phyloP scores from a whole-genome alignment of 1,139 yeast species.

The Pneumocystis sp. region DNA sequence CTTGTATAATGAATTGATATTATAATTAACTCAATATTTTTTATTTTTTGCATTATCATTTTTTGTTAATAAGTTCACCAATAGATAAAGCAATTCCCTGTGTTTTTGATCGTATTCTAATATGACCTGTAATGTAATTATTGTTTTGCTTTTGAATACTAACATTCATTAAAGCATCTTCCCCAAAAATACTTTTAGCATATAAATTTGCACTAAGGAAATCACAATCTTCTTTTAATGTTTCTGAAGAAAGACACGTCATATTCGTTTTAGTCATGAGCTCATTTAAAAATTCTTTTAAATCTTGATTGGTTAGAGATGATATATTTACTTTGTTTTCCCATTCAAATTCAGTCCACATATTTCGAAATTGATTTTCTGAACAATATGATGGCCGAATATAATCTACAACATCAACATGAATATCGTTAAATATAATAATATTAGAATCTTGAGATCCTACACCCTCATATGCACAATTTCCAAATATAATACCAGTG shows the following conservation, averaged over 20 bases:
- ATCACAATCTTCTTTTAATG: conserved; percentile 45
- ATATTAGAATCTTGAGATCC: conserved; percentile 82
- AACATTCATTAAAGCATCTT: conserved; percentile 90
- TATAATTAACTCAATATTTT: background rate
- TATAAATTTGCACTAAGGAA: conserved; percentile 89
- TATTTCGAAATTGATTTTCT: conserved; percentile 80
- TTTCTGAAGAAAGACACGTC: conserved; percentile 88
- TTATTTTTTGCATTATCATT: background rate
- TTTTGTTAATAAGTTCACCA: conserved; percentile 40
- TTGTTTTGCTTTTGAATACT: conserved; percentile 66
- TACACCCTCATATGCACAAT: conserved; percentile 89
- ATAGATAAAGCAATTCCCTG: conserved; percentile 91
- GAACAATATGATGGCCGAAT: conserved; percentile 85
- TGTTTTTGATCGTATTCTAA: conserved; percentile 92
- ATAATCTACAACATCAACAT: conserved; percentile 93
- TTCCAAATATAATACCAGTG: conserved; percentile 94
- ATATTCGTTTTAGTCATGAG: conserved; percentile 77
- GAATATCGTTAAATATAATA: conserved; percentile 87
- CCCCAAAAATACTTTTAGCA: conserved; percentile 81
- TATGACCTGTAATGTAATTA: conserved; percentile 82
- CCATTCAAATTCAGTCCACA: conserved; percentile 99
- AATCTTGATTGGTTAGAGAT: conserved; percentile 33
- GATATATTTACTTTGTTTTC: conserved; percentile 92
- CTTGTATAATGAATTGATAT: background rate
- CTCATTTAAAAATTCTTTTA: conserved; percentile 66